A percentile compares a stretch with the other conserved stretches of the same genome.
phyloP scores from a whole-genome alignment of 208 protist species.

The Wallacemonas collosoma region DNA sequence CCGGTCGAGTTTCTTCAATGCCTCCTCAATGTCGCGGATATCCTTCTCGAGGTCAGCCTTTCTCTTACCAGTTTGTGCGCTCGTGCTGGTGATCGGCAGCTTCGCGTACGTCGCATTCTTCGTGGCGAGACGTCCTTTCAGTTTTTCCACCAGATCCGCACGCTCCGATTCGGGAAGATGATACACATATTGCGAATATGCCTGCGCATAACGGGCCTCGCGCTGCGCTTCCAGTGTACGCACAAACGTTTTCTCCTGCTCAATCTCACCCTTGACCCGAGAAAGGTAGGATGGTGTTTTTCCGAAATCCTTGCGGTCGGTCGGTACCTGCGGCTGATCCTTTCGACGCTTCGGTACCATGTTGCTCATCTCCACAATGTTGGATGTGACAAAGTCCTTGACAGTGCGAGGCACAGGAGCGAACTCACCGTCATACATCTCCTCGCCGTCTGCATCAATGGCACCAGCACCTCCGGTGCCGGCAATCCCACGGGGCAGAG shows the following conservation, averaged over 20 bases:
- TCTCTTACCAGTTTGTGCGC: slow-evolving; percentile 53
- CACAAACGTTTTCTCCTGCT: slow-evolving; percentile 82
- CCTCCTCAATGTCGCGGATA: slow-evolving; percentile 77
- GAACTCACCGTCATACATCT: slow-evolving; percentile 10
- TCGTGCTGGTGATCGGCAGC: slow-evolving; percentile 89
- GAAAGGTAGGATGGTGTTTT: slow-evolving; percentile 83
- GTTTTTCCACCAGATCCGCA: slow-evolving; percentile 56
- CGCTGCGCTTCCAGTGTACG: slow-evolving; percentile 63
- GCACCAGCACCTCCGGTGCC: slow-evolving; percentile 10
- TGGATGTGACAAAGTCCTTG: slow-evolving; percentile 93
- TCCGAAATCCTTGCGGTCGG: slow-evolving; percentile 81
- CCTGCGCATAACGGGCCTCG: slow-evolving; percentile 33
- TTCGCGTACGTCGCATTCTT: slow-evolving; percentile 72
- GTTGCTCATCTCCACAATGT: slow-evolving; percentile 92
- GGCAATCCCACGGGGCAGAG: background rate
- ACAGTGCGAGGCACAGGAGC: slow-evolving; percentile 29
- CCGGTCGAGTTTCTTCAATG: slow-evolving; percentile 79
- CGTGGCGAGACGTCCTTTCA: slow-evolving; percentile 68
- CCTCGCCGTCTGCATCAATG: background rate
- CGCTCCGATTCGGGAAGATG: slow-evolving; percentile 78
- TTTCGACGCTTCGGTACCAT: slow-evolving; percentile 83
- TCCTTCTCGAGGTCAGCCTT: slow-evolving; percentile 69
- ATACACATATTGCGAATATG: slow-evolving; percentile 67
- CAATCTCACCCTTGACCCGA: slow-evolving; percentile 87
- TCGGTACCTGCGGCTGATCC: slow-evolving; percentile 60